These are phyloP conservation scores for Amphichorda felina DNA, from an alignment of 2,329 filamentous ascomycete genomes.

Conservation along the genomic window DNA sequence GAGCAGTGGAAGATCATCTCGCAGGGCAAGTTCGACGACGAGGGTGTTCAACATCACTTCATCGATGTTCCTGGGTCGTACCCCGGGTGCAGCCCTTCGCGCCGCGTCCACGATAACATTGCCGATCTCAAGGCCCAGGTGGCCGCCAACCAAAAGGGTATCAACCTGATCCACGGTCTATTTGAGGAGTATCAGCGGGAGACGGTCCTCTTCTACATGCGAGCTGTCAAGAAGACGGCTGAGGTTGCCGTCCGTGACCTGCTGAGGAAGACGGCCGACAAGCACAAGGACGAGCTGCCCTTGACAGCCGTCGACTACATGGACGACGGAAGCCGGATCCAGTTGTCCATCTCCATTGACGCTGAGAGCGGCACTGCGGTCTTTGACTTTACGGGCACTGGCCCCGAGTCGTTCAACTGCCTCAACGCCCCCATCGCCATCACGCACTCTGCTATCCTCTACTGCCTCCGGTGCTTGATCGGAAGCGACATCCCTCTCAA, in stretches of 20 bases:
- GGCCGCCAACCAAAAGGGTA: slow-evolving; percentile 78
- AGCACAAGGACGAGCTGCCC: slow-evolving; percentile 14
- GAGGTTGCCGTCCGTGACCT: slow-evolving; percentile 12
- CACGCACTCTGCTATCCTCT: slow-evolving; percentile 11
- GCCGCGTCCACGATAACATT: slow-evolving; percentile 71
- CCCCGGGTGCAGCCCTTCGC: slow-evolving; percentile 65
- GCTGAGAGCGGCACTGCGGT: slow-evolving; percentile 60
- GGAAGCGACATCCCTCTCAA: slow-evolving; percentile 20
- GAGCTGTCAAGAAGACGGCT: slow-evolving; percentile 27
- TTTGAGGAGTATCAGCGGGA: slow-evolving; percentile 63
- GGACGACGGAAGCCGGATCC: slow-evolving; percentile 72
- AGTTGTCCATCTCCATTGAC: slow-evolving; percentile 64
- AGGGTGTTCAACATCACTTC: slow-evolving; percentile 13
- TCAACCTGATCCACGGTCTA: slow-evolving; percentile 57
- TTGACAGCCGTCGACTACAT: slow-evolving; percentile 5
- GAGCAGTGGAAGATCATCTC: slow-evolving; percentile 51
- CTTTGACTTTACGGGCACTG: slow-evolving; percentile 34
- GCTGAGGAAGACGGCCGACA: slow-evolving; percentile 36
- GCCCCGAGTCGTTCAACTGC: slow-evolving; percentile 12
- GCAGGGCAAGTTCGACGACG: slow-evolving; percentile 67
- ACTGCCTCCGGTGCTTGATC: slow-evolving; percentile 19
- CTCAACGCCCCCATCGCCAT: slow-evolving; percentile 12
- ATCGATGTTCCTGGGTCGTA: slow-evolving; percentile 54
- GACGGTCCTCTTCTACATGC: slow-evolving; percentile 52
- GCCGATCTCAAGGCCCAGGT: slow-evolving; percentile 82